Evolutionary conservation across 225 moss, liverwort and hornwort species (phyloP), one percentile per base, ranked within the genome.

Genomic region (Lunularia cruciata): DNA sequence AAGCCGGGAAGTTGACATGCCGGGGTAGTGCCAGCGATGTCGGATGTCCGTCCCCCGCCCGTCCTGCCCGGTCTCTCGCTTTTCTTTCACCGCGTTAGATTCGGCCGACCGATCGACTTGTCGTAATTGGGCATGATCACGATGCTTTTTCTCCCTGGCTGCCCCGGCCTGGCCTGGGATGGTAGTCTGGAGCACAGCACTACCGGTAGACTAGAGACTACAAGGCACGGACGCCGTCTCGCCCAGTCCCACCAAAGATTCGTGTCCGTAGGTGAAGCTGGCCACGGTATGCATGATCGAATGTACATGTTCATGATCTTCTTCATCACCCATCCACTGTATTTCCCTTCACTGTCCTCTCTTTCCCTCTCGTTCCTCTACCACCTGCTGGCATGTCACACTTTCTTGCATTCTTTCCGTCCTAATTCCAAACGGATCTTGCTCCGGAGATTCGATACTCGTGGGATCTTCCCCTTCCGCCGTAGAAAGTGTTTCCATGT

Each of bases 401-500:
- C 57, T 30, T 57, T 57, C 15, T 30, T 57, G 15, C 30, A 12
- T 57, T 57, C 32, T 30, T 32, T 14, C 14, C 15, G 57, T 57
- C 31, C 16, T 0, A 8, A 57, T 31, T 30, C 30, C 30, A 57
- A 57, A 16, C 57, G 31, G 15, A 57, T 57, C 57, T 57, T 57
- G 12, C 18, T 32, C 5, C 6, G 30, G 57, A 57, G 25, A 30
- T 57, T 30, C 32, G 57, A 15, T 30, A 15, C 30, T 3, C 15
- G 15, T 1, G 9, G 31, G 16, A 57, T 57, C 32, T 57, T 57
- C 31, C 32, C 31, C 57, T 57, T 13, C 25, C 57, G 30, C 57
- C 57, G 57, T 57, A 57, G 57, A 32, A 57, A 57, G 31, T 57
- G 57, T 57, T 32, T 57, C 57, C 32, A 32, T 57, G 57, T 57